Evolutionary conservation across 805 yeast species (phyloP).

Genomic region (Monosporozyma unispora): DNA sequence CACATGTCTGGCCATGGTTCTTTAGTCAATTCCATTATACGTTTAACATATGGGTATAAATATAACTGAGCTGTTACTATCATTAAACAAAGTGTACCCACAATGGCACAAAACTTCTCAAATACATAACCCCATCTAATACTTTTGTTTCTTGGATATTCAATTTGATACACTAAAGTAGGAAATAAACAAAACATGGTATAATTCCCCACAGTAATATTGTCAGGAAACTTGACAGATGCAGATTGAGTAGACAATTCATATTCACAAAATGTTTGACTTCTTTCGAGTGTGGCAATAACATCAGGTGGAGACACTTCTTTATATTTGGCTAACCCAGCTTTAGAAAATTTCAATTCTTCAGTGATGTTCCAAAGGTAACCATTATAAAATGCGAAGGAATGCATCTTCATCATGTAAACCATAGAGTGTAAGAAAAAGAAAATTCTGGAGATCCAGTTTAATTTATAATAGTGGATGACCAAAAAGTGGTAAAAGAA

Average conservation of each 20-base stretch:
- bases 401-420: constrained; percentile 89
- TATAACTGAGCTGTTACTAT: constrained; percentile 65
- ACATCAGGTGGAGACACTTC: constrained; percentile 19
- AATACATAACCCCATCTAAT: constrained; percentile 63
- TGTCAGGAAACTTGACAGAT: constrained; percentile 52
- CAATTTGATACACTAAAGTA: constrained; percentile 72
- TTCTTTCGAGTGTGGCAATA: constrained; percentile 33
- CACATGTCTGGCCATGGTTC: constrained; percentile 17
- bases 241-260: constrained; percentile 57
- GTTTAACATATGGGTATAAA: constrained; percentile 63
- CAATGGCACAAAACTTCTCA: constrained; percentile 68
- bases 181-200: constrained; percentile 84
- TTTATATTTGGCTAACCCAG: constrained; percentile 35
- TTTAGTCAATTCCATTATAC: constrained; percentile 44
- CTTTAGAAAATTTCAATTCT: constrained; percentile 45
- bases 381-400: constrained; percentile 87
- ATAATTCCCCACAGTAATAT: constrained; percentile 55
- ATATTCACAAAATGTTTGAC: constrained; percentile 59
- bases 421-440: constrained; percentile 78
- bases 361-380: constrained; percentile 60
- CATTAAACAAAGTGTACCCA: constrained; percentile 82
- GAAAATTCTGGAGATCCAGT: constrained; percentile 90
- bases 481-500: constrained; percentile 44
- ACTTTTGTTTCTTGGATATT: constrained; percentile 64
- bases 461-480: constrained; percentile 39